Conservation (phyloP, 2,329 filamentous ascomycete genomes). For the Aspergillus aculeatinus region DNA sequence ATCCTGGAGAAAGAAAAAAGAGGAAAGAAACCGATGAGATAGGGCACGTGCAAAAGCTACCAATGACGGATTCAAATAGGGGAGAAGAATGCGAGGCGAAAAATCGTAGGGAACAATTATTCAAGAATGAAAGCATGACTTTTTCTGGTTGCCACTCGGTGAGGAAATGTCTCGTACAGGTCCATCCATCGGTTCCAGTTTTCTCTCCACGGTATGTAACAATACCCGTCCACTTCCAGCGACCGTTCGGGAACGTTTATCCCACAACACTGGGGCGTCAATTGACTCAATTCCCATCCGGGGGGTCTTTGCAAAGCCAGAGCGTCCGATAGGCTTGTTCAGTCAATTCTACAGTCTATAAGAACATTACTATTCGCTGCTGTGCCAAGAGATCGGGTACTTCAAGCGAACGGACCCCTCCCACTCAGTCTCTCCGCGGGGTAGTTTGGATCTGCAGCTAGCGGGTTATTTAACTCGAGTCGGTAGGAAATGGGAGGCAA, state of each 20-base stretch:
- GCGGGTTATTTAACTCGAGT: conserved; percentile 12
- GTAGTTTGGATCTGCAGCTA: conserved; percentile 18
- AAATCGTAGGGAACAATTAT: conserved; percentile 2
- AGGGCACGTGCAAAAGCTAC: not conserved
- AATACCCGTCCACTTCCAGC: conserved; percentile 11
- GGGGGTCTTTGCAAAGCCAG: too few relatives aligned
- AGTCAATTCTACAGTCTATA: not conserved
- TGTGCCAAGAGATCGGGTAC: not conserved
- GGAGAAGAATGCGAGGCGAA: not conserved
- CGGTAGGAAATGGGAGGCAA: conserved; percentile 7
- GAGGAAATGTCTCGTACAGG: conserved; percentile 11
- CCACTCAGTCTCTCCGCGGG: conserved; percentile 12
- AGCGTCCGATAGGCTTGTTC: too few relatives aligned
- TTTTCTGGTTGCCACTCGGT: conserved; percentile 9
- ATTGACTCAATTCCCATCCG: not conserved
- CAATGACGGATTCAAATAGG: not conserved
- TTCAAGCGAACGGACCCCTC: not conserved
- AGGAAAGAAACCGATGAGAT: not conserved
- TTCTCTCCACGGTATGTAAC: conserved; percentile 15
- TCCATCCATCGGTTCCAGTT: not conserved
- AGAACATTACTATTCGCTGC: not conserved
- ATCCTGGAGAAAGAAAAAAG: not conserved
- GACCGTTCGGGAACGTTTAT: conserved; percentile 4
- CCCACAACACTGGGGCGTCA: not conserved
- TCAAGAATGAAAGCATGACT: conserved; percentile 5